Base-by-base conservation (phyloP, 371 early-diverging fungal genomes). In the Mortierella sp. region DNA sequence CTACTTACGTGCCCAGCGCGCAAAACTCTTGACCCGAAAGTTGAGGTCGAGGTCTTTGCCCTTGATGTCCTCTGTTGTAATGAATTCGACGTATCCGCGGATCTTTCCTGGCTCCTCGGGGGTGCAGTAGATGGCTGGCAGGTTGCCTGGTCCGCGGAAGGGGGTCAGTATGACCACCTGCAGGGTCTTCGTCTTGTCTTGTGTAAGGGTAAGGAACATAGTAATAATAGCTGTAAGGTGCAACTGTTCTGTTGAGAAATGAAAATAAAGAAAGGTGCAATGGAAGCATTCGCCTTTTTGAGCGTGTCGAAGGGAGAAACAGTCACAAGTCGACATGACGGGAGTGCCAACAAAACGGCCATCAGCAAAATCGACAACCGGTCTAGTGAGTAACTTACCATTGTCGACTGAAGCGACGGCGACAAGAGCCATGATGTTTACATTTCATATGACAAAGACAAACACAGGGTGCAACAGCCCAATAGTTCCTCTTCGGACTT, bases 1-100 rank as follows among this genome's bases (percentile, higher is more conserved):
- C 3, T 10, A 77, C 85, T 70, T 81, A 85, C 79, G 65, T 21
- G 28, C 31, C 85, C 81, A 84, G 63, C 74, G 68, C 3, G 82
- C 82, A 34, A 72, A 54, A 28, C 82, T 81, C 47, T 85, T 85
- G 57, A 77, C 70, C 42, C 85, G 31, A 42, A 85, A 85, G n/a
- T 60, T 16, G 14, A 85, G 77, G 26, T 79, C 82, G 7, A 85
- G 57, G 47, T 85, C 81, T 5, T 72, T 60, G 10, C 74, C 82
- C 60, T 79, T 81, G 71, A 79, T 63, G 13, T 85, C 85, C 34
- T 81, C 82, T 6, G 58, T 44, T 19, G 77, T 76, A 28, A 74
- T 58, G 28, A 81, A 79, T 31, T 85, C 82, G 5, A 85, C 77
- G 63, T 77, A 81, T 60, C 85, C 85, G 5, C 47, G 70, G 9